A percentile compares a stretch with the other conserved stretches of the same genome.
Evolutionary conservation across 805 yeast genomes (phyloP).

Genomic region (Ascoidea tarda): DNA sequence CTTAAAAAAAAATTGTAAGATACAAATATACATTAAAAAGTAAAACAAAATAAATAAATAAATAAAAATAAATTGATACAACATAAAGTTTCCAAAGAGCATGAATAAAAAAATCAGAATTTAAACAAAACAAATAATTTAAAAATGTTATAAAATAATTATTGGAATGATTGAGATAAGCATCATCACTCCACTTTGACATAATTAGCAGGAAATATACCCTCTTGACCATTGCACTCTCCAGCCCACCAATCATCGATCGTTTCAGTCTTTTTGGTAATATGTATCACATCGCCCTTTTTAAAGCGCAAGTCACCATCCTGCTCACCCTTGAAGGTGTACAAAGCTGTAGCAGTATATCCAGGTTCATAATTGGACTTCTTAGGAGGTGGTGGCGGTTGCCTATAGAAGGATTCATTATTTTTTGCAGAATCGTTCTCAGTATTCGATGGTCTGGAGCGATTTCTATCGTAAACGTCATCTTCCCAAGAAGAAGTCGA

Average conservation of each 20-base stretch:
- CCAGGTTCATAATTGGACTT: conserved; percentile 17
- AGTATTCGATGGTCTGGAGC: conserved; percentile 22
- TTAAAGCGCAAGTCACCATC: conserved; percentile 85
- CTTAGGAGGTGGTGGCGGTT: conserved; percentile 12
- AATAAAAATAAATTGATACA: too few relatives aligned
- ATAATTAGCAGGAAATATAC: conserved; percentile 95
- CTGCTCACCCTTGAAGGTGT: conserved; percentile 83
- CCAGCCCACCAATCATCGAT: conserved; percentile 99
- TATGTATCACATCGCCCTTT: conserved; percentile 88
- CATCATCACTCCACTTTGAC: conserved; percentile 37
- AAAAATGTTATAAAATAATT: not conserved
- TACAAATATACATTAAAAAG: too few relatives aligned
- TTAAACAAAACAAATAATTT: not conserved
- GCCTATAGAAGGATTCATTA: conserved; percentile 26
- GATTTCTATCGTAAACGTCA: conserved; percentile 54
- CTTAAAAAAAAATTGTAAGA: too few relatives aligned
- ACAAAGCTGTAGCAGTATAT: conserved; percentile 82
- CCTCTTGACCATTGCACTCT: conserved; percentile 65
- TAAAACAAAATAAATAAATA: too few relatives aligned
- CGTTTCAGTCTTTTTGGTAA: conserved; percentile 74
- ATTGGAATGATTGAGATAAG: not conserved
- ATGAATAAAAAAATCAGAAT: not conserved
- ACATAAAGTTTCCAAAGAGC: not conserved
- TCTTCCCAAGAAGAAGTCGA: conserved; percentile 67
- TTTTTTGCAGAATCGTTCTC: conserved; percentile 26